These are phyloP conservation scores for Hymenoscyphus infarciens DNA, from an alignment of 2,329 filamentous ascomycete species.

Conservation along the genomic window DNA sequence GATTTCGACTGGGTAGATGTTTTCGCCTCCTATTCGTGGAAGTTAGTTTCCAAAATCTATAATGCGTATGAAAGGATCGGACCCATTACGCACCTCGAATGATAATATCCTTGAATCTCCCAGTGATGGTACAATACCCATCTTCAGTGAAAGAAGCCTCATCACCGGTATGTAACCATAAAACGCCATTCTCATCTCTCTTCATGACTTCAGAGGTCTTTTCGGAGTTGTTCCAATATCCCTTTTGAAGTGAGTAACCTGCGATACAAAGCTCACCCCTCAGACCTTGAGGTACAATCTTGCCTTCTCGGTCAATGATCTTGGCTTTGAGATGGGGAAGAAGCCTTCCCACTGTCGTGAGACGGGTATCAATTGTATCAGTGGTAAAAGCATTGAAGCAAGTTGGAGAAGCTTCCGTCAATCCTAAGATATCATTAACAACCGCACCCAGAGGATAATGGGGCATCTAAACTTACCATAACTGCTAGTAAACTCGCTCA, in stretches of 20 bases:
- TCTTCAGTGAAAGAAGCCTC: constrained; percentile 48
- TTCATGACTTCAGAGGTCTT: constrained; percentile 33
- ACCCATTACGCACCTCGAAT: constrained; percentile 49
- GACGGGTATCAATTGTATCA: constrained; percentile 8
- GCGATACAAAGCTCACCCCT: constrained; percentile 62
- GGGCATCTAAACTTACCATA: constrained; percentile 33
- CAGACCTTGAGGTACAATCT: constrained; percentile 49
- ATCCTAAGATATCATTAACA: background rate
- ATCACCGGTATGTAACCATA: constrained; percentile 54
- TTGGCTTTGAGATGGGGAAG: constrained; percentile 49
- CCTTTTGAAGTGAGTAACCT: constrained; percentile 57
- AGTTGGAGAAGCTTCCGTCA: constrained; percentile 6
- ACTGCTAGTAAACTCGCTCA: constrained; percentile 54
- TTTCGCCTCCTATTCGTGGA: constrained; percentile 45
- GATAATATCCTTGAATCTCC: constrained; percentile 68
- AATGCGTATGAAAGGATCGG: background rate
- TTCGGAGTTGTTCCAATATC: constrained; percentile 57
- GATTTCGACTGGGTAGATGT: constrained; percentile 49
- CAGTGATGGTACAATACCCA: constrained; percentile 53
- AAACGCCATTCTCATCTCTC: constrained; percentile 28
- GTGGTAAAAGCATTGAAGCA: constrained; percentile 10
- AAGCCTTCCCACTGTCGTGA: constrained; percentile 9
- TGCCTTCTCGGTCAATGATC: constrained; percentile 54
- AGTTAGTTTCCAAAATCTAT: background rate
- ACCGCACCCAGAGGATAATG: background rate